Percentiles rank a stretch among this genome's conserved stretches.
phyloP scores from a whole-genome alignment of 2,329 filamentous ascomycete species.

The Talaromyces atroroseus region DNA sequence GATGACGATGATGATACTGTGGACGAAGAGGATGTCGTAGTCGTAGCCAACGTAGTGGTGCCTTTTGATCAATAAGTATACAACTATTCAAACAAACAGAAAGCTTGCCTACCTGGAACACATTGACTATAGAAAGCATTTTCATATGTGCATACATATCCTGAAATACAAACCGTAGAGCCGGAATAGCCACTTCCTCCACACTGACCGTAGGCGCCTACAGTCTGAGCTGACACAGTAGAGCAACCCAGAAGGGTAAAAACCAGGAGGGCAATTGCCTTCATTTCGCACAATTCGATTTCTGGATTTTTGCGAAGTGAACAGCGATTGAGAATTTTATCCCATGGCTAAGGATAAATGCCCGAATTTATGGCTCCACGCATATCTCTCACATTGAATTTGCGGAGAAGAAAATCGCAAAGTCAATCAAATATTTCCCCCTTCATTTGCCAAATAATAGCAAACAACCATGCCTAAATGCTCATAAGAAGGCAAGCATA shows the following conservation, averaged over 20 bases:
- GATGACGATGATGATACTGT: constrained; percentile 5
- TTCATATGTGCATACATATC: constrained; percentile 3
- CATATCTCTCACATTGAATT: neutral
- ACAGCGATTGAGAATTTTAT: no score
- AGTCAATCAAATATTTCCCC: neutral
- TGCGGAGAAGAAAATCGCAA: neutral
- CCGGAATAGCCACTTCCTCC: constrained; percentile 8
- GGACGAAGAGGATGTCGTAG: constrained; percentile 6
- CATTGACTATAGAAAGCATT: constrained; percentile 8
- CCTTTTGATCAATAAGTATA: neutral
- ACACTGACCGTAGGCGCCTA: constrained; percentile 5
- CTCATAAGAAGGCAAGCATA: neutral
- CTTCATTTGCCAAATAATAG: neutral
- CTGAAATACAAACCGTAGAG: constrained; percentile 1
- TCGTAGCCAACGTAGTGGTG: constrained; percentile 9
- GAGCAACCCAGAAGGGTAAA: neutral
- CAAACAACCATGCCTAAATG: neutral
- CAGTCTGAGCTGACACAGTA: neutral
- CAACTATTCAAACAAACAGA: neutral
- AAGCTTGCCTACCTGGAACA: neutral
- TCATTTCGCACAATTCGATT: neutral
- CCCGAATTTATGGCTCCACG: neutral
- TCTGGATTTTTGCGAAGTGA: neutral
- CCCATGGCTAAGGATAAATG: neutral
- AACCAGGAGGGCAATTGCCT: neutral